These are phyloP conservation scores for Arabidopsis suecica DNA, from an alignment of 345 rosid genomes.

Conservation along the genomic window DNA sequence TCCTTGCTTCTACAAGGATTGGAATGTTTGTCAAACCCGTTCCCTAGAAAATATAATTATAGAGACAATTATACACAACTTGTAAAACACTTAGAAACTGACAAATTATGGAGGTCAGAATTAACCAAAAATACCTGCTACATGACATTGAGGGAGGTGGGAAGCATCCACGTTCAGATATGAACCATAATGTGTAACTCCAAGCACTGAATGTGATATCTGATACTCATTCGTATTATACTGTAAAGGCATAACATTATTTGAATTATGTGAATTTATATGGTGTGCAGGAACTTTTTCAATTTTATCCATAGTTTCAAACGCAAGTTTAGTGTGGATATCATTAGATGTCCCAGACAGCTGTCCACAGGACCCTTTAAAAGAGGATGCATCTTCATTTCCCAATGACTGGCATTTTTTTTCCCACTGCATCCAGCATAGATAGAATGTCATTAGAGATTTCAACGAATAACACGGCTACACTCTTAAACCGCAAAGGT, in stretches of 20 bases:
- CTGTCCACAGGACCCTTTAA: conserved; percentile 48
- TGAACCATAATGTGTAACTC: conserved; percentile 49
- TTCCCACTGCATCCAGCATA: conserved; percentile 64
- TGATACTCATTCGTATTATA: conserved; percentile 81
- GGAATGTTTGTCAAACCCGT: conserved; percentile 41
- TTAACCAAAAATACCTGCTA: conserved; percentile 42
- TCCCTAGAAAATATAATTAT: conserved; percentile 44
- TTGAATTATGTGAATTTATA: conserved; percentile 49
- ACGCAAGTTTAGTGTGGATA: conserved; percentile 70
- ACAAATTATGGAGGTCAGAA: conserved; percentile 22
- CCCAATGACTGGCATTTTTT: conserved; percentile 61
- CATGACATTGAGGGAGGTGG: conserved; percentile 37
- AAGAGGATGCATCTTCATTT: conserved; percentile 49
- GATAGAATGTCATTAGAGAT: conserved; percentile 15
- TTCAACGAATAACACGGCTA: neutral
- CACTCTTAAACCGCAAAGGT: neutral
- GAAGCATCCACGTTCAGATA: conserved; percentile 42
- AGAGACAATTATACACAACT: conserved; percentile 15
- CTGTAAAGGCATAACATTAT: conserved; percentile 93
- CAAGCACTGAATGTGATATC: conserved; percentile 64
- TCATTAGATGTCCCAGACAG: conserved; percentile 60
- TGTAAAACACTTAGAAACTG: neutral
- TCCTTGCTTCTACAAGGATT: conserved; percentile 26
- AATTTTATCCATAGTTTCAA: conserved; percentile 56
- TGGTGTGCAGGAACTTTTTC: conserved; percentile 52